Evolutionary conservation across 1,284 basidiomycete species (phyloP).

Genomic region (Leccinum angustisporum): DNA sequence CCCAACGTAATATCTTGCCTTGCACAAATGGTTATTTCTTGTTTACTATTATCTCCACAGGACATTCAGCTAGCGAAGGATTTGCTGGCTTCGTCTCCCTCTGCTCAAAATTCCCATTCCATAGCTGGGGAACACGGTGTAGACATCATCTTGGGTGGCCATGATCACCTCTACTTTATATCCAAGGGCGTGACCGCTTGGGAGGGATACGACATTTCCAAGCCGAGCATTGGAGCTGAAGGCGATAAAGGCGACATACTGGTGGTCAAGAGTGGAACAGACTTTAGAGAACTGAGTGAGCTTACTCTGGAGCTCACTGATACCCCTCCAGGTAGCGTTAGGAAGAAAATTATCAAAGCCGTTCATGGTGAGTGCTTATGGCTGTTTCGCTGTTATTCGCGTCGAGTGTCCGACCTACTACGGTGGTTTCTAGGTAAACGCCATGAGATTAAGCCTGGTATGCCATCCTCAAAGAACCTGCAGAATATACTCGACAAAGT

Average conservation of each 20-base stretch:
- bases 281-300: constrained; percentile 87
- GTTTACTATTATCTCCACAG: constrained; percentile 38
- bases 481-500: constrained; percentile 63
- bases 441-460: constrained; percentile 61
- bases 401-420: background rate
- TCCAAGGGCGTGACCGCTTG: constrained; percentile 74
- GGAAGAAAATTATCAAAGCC: constrained; percentile 63
- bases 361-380: constrained; percentile 51
- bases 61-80: constrained; percentile 65
- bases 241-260: constrained; percentile 72
- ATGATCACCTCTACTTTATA: constrained; percentile 87
- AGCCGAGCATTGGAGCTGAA: constrained; percentile 68
- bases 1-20: background rate
- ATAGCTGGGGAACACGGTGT: constrained; percentile 69
- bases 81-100: constrained; percentile 58
- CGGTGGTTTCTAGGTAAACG: constrained; percentile 51
- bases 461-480: constrained; percentile 59
- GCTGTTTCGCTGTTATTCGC: background rate
- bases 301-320: constrained; percentile 64
- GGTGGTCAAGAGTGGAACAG: constrained; percentile 85
- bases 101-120: constrained; percentile 44
- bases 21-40: constrained; percentile 31
- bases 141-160: constrained; percentile 86
- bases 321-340: constrained; percentile 61
- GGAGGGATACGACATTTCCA: constrained; percentile 65